Conservation (phyloP, 768 basidiomycete genomes). For the Nidularia sp. region DNA sequence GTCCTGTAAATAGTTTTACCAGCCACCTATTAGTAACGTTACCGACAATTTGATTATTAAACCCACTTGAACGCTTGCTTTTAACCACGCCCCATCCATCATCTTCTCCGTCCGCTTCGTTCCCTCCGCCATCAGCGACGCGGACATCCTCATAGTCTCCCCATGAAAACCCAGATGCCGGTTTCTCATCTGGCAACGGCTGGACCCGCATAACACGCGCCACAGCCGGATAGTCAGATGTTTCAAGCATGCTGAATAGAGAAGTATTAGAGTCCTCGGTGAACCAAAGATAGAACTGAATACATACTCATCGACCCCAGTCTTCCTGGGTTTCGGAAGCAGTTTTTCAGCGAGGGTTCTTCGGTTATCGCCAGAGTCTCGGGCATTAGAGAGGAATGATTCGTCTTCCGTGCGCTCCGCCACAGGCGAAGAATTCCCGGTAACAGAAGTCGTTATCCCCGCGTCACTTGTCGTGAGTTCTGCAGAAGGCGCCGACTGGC, state of each 20-base stretch:
- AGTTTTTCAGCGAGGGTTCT: constrained; percentile 58
- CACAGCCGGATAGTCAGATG: constrained; percentile 46
- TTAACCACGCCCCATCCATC: constrained; percentile 80
- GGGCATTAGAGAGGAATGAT: constrained; percentile 18
- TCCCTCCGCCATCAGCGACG: constrained; percentile 33
- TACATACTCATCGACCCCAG: constrained; percentile 68
- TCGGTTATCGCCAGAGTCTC: constrained; percentile 20
- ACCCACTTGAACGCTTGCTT: constrained; percentile 29
- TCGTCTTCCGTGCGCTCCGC: constrained; percentile 24
- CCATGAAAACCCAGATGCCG: constrained; percentile 69
- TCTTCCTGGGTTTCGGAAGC: constrained; percentile 61
- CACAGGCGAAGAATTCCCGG: constrained; percentile 31
- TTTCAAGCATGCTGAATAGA: constrained; percentile 55
- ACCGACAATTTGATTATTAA: too few species aligned
- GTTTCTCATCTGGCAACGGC: constrained; percentile 51
- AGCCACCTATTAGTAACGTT: too few species aligned
- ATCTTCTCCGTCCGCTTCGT: constrained; percentile 67
- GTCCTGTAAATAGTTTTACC: constrained; percentile 4
- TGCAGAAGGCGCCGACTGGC: constrained; percentile 15
- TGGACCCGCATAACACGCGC: constrained; percentile 71
- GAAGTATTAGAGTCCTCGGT: constrained; percentile 1
- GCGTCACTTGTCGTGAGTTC: constrained; percentile 44
- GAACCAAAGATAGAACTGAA: constrained; percentile 10
- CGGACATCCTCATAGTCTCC: constrained; percentile 71
- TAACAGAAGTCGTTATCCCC: constrained; percentile 44